phyloP scores from a whole-genome alignment of 768 basidiomycete genomes.

The Saitozyma podzolica region DNA sequence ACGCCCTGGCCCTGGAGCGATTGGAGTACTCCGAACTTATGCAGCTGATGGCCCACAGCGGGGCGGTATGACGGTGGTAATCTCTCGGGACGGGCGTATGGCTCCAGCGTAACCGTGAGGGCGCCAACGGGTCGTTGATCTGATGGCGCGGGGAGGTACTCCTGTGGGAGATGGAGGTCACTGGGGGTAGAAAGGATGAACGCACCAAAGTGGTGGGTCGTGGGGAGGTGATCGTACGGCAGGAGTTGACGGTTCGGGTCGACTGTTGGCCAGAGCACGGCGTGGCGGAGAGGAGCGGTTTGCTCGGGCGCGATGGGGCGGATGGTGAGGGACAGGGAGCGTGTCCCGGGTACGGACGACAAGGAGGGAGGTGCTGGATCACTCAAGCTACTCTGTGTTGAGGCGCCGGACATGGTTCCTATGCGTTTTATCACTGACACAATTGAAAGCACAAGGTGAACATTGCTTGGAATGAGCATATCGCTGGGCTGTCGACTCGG shows the following conservation, averaged over 20 bases:
- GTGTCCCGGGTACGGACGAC: too few relatives aligned
- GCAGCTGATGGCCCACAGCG: constrained; percentile 15
- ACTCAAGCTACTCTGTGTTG: too few relatives aligned
- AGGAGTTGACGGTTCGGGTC: constrained; percentile 14
- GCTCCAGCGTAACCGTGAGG: constrained; percentile 19
- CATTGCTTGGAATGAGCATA: too few relatives aligned
- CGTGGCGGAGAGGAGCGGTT: constrained; percentile 17
- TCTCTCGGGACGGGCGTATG: constrained; percentile 5
- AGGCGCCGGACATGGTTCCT: too few relatives aligned
- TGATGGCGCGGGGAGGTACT: constrained; percentile 1
- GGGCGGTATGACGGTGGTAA: too few relatives aligned
- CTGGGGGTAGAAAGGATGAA: constrained; percentile 9
- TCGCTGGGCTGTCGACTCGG: too few relatives aligned
- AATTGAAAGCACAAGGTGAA: too few relatives aligned
- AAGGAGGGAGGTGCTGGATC: too few relatives aligned
- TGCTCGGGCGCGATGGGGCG: constrained; percentile 9
- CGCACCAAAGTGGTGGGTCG: constrained; percentile 28
- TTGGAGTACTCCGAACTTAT: constrained; percentile 29
- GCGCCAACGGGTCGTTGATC: constrained; percentile 15
- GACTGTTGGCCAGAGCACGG: constrained; percentile 28
- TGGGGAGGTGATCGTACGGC: constrained; percentile 15
- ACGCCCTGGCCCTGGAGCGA: constrained; percentile 23
- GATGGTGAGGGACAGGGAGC: neutral
- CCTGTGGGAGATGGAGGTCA: neutral
- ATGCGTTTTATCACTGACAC: too few relatives aligned